Base-by-base conservation (phyloP, 2,329 filamentous ascomycete species). In the Aspergillus versicolor region DNA sequence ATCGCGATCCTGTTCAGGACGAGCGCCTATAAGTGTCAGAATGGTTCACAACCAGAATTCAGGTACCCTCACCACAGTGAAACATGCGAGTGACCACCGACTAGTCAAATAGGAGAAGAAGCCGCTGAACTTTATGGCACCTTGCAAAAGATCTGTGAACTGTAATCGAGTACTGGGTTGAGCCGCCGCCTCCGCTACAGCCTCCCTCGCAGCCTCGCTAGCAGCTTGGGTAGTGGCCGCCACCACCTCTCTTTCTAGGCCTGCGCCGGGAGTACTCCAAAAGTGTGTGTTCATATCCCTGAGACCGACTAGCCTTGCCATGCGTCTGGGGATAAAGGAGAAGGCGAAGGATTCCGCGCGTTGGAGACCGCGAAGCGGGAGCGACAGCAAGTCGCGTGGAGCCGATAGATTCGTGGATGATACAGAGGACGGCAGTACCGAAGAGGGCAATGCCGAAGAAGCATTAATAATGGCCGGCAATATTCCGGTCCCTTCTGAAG, bases 31-130 rank as follows among this genome's bases (percentile, higher is more conserved):
- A 21, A 41, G 41, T 27, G 37, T 54, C 52, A 60, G 57, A 19
- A 45, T 24, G 30, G 32, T 17, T 3, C 12, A n/a, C 5, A 30
- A 40, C 17, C 15, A 17, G 38, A 46, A n/a, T 42, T 19, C 27
- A 15, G 46, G 13, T 51, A n/a, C 15, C 68, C 77, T 73, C 72
- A 84, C 82, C 81, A 93, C 90, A 38, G 88, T 85, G 65, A 97
- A 87, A 66, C 92, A 97, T 52, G 88, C 87, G 57, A 97, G 78
- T 0, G 93, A 92, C 94, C 94, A 97, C 73, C 89, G 89, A 74
- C 91, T 95, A 1, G 90, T 95, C 43, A 92, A 82, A 74, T 97
- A 99, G 66, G 87, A 89, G 74, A 97, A 92, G 57, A 97, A 86
- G 60, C 90, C 92, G 44, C 91, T 90, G 43, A 97, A 81, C 43